phyloP scores from a whole-genome alignment of 169 alveolate genomes.

The Eimeria sp. region DNA sequence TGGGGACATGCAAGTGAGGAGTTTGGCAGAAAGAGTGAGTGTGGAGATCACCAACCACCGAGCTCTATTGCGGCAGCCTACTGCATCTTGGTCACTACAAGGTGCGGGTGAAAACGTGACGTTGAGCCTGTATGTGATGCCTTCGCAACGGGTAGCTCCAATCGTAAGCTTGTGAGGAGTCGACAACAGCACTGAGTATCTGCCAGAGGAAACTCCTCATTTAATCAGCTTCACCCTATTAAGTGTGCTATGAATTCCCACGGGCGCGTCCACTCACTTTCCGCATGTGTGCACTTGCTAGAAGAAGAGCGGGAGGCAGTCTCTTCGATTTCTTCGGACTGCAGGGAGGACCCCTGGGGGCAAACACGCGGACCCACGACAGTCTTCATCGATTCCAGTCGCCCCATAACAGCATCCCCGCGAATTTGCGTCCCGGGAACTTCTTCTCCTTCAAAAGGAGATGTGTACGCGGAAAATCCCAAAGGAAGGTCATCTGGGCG shows the following conservation, averaged over 20 bases:
- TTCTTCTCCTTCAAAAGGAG: not conserved
- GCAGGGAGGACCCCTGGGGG: not conserved
- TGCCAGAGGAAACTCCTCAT: too few relatives aligned
- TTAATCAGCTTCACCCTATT: not conserved
- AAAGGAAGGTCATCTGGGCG: constrained; percentile 2
- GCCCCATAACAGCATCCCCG: not conserved
- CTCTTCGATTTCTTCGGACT: not conserved
- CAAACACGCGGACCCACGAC: constrained; percentile 46
- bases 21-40: not conserved
- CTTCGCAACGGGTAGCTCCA: not conserved
- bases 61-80: not conserved
- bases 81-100: not conserved
- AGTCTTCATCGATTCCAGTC: constrained; percentile 29
- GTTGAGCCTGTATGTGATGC: not conserved
- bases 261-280: not conserved
- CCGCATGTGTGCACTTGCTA: not conserved
- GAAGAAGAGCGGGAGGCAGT: not conserved
- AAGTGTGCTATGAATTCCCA: not conserved
- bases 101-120: too few relatives aligned
- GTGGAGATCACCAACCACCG: not conserved
- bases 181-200: not conserved
- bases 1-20: not conserved
- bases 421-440: not conserved
- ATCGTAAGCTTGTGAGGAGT: not conserved
- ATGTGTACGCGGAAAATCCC: constrained; percentile 24